phyloP scores from a whole-genome alignment of 805 yeast genomes.

The Wickerhamomyces chambardii region DNA sequence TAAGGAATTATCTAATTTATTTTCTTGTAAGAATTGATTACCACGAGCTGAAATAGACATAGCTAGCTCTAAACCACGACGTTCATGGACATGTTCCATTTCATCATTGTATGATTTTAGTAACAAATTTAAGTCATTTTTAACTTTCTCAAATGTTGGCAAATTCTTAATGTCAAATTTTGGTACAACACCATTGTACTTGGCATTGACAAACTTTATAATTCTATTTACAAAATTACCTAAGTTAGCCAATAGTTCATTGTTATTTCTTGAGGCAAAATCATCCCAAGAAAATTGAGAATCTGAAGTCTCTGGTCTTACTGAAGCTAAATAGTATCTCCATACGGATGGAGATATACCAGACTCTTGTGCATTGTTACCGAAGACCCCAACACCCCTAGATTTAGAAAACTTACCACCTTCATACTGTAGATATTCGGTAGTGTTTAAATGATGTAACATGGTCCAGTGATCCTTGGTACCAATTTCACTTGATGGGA shows the following conservation, averaged over 20 bases:
- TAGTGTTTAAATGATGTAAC: slow-evolving; percentile 84
- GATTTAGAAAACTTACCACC: slow-evolving; percentile 97
- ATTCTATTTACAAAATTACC: slow-evolving; percentile 96
- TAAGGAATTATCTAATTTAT: slow-evolving; percentile 84
- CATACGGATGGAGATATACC: slow-evolving; percentile 90
- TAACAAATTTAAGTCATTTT: slow-evolving; percentile 52
- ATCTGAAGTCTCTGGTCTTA: slow-evolving; percentile 94
- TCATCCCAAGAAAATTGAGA: slow-evolving; percentile 97
- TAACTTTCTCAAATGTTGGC: slow-evolving; percentile 35
- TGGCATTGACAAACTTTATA: slow-evolving; percentile 82
- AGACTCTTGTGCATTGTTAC: slow-evolving; percentile 92
- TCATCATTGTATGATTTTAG: slow-evolving; percentile 54
- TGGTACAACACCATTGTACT: slow-evolving; percentile 89
- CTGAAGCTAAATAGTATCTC: slow-evolving; percentile 91
- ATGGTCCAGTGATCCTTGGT: slow-evolving; percentile 85
- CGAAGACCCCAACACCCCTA: slow-evolving; percentile 97
- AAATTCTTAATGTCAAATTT: slow-evolving; percentile 39
- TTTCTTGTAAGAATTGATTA: slow-evolving; percentile 91
- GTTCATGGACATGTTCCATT: slow-evolving; percentile 72
- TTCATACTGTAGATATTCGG: slow-evolving; percentile 96
- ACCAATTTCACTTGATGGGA: slow-evolving; percentile 91
- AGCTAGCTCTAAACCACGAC: slow-evolving; percentile 86
- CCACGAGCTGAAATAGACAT: slow-evolving; percentile 92
- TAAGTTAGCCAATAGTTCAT: slow-evolving; percentile 88
- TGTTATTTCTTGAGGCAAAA: slow-evolving; percentile 88